phyloP scores from a whole-genome alignment of 257 asterid genomes.

The Plantago major region DNA sequence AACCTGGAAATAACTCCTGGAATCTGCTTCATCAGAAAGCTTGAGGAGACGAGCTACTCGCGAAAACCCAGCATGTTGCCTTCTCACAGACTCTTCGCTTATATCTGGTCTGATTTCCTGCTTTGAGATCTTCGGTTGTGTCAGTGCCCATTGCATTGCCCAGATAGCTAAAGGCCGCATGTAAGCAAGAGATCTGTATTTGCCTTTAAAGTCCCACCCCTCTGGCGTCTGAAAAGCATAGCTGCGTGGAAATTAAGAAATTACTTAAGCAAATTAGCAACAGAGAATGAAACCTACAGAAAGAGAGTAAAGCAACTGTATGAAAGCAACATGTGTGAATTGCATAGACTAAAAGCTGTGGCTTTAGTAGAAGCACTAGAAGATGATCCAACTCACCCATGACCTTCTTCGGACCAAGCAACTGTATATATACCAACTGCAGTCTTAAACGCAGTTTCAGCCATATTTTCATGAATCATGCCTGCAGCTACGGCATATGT shows the following conservation, averaged over 20 bases:
- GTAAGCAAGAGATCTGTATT: constrained; percentile 70
- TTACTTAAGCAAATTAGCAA: not conserved
- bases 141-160: constrained; percentile 98
- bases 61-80: constrained; percentile 66
- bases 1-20: constrained; percentile 67
- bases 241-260: constrained; percentile 26
- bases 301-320: not conserved
- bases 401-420: constrained; percentile 78
- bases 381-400: constrained; percentile 49
- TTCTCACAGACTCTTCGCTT: constrained; percentile 47
- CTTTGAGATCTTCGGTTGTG: constrained; percentile 38
- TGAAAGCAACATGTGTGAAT: too few relatives aligned
- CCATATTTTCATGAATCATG: constrained; percentile 84
- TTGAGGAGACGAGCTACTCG: constrained; percentile 77
- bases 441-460: constrained; percentile 75
- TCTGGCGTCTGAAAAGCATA: constrained; percentile 93
- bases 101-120: constrained; percentile 42
- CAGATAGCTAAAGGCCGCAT: constrained; percentile 95
- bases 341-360: not conserved
- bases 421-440: constrained; percentile 77
- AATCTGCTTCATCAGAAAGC: constrained; percentile 54
- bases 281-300: not conserved
- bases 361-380: not conserved
- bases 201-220: constrained; percentile 72
- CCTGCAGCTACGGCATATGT: constrained; percentile 93